These are phyloP conservation scores for Narthecium ossifragum DNA, from an alignment of 106 monocot genomes.

Conservation along the genomic window DNA sequence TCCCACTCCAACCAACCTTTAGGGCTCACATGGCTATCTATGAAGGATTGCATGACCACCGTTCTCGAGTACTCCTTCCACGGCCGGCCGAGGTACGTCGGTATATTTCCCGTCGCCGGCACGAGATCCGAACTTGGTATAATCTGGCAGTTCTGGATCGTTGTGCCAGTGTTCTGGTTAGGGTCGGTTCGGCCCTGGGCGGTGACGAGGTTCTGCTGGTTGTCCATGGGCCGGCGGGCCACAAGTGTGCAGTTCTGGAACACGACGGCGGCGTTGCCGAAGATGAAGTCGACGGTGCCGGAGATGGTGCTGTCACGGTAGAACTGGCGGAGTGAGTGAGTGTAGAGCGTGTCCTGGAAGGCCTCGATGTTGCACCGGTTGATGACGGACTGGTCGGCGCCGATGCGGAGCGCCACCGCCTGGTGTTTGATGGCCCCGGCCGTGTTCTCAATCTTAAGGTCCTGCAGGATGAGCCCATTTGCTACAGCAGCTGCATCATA, in stretches of 20 bases:
- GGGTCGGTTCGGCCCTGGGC: conserved; percentile 35
- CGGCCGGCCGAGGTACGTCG: conserved; percentile 33
- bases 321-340: conserved; percentile 35
- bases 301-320: conserved; percentile 29
- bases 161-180: conserved; percentile 39
- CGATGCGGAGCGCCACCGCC: conserved; percentile 47
- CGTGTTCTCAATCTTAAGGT: conserved; percentile 53
- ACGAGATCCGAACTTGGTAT: conserved; percentile 15
- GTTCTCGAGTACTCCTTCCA: conserved; percentile 50
- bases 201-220: conserved; percentile 26
- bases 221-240: conserved; percentile 20
- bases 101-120: conserved; percentile 6
- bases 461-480: conserved; percentile 29
- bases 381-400: conserved; percentile 23
- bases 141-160: conserved; percentile 25
- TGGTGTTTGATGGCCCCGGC: conserved; percentile 63
- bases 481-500: conserved; percentile 25
- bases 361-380: conserved; percentile 26
- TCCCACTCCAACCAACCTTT: conserved; percentile 37
- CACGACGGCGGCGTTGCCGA: conserved; percentile 37
- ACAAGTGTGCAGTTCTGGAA: conserved; percentile 30
- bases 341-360: conserved; percentile 43
- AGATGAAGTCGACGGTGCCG: conserved; percentile 43
- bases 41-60: conserved; percentile 31
- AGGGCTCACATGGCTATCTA: conserved; percentile 15